phyloP scores from a whole-genome alignment of 768 basidiomycete genomes.

The Pulveroboletus sp. region DNA sequence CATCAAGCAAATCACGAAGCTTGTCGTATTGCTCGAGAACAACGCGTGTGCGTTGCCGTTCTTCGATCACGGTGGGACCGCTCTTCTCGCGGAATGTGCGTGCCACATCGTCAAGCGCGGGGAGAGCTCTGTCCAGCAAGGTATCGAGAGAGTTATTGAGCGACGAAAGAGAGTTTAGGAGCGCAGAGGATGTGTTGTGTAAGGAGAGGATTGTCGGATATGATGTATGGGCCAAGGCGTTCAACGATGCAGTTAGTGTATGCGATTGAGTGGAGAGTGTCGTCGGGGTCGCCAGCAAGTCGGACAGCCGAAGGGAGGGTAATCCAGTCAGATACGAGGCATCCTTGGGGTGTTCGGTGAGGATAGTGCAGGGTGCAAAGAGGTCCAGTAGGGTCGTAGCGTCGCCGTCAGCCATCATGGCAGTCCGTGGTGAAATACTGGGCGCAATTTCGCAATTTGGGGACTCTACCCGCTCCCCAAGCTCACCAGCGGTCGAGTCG shows the following conservation, averaged over 20 bases:
- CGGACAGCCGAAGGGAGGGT: conserved; percentile 58
- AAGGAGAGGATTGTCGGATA: conserved; percentile 91
- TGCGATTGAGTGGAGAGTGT: conserved; percentile 78
- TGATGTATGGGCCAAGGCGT: conserved; percentile 84
- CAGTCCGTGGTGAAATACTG: background rate
- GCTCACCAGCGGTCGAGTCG: background rate
- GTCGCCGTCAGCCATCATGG: conserved; percentile 24
- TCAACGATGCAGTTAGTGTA: conserved; percentile 84
- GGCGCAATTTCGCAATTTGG: too few species aligned
- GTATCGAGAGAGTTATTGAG: conserved; percentile 70
- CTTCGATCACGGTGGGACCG: conserved; percentile 61
- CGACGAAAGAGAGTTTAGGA: conserved; percentile 66
- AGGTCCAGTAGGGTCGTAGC: conserved; percentile 24
- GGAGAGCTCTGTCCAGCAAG: conserved; percentile 63
- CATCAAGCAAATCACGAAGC: conserved; percentile 84
- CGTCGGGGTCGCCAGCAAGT: conserved; percentile 70
- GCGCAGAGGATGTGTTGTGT: conserved; percentile 70
- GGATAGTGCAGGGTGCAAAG: conserved; percentile 15
- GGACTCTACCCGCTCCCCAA: background rate
- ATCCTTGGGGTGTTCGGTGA: conserved; percentile 23
- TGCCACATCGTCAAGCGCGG: conserved; percentile 70
- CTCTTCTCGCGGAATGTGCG: conserved; percentile 67
- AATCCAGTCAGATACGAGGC: conserved; percentile 59
- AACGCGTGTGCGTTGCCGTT: conserved; percentile 69
- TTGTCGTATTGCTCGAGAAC: conserved; percentile 96